phyloP scores from a whole-genome alignment of 768 basidiomycete genomes.

The Leccinum disarticulatum region DNA sequence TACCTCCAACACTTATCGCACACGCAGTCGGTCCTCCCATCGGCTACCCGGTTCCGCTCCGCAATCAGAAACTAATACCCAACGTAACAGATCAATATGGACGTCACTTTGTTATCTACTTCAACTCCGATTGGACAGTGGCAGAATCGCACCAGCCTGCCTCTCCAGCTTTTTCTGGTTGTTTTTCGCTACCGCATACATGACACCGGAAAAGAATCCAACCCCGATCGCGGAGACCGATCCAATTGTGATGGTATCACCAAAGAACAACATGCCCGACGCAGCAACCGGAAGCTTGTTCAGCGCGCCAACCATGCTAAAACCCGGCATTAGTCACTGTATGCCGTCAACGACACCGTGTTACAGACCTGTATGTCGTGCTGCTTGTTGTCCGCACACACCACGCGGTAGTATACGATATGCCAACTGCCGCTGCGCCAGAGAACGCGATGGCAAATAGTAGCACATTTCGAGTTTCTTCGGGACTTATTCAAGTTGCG shows the following conservation, averaged over 20 bases:
- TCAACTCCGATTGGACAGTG: slow-evolving; percentile 53
- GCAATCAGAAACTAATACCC: neutral
- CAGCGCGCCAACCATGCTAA: slow-evolving; percentile 92
- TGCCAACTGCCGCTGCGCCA: slow-evolving; percentile 96
- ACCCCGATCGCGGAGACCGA: slow-evolving; percentile 85
- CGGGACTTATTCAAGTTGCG: slow-evolving; percentile 68
- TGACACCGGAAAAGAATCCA: slow-evolving; percentile 88
- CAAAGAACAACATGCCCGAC: slow-evolving; percentile 98
- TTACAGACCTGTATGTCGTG: slow-evolving; percentile 89
- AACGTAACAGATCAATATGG: neutral
- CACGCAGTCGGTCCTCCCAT: neutral
- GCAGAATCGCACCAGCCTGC: slow-evolving; percentile 57
- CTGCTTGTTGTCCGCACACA: slow-evolving; percentile 94
- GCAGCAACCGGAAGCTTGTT: slow-evolving; percentile 98
- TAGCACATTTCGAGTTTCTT: slow-evolving; percentile 72
- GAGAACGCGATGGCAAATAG: slow-evolving; percentile 91
- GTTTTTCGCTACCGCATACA: slow-evolving; percentile 94
- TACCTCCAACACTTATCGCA: neutral
- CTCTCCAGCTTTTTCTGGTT: slow-evolving; percentile 81
- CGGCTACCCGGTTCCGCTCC: neutral
- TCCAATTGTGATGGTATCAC: slow-evolving; percentile 83
- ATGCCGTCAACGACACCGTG: neutral
- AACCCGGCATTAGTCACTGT: slow-evolving; percentile 9
- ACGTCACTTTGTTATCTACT: slow-evolving; percentile 3
- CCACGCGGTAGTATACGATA: slow-evolving; percentile 99